Evolutionary conservation across 495 filamentous ascomycete genomes (phyloP), one percentile per base, ranked within the genome.

Genomic region (Paragyromitra xinjiangensis): DNA sequence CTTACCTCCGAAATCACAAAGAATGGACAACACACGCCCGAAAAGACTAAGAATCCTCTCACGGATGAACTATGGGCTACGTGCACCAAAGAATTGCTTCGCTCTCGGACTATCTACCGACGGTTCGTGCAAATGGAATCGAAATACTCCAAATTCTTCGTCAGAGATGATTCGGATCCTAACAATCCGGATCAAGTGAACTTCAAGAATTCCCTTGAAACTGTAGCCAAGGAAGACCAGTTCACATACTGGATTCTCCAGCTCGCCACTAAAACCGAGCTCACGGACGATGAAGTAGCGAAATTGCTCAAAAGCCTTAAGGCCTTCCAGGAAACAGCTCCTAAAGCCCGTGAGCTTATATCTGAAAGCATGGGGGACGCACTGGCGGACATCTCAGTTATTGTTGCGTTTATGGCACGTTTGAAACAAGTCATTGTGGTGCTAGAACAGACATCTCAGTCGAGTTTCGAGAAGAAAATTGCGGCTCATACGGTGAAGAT

Each of bases 351-450:
- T 8, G 71, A 63, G 42, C 53, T 69, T 22, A 78, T 78, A 51
- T 75, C 69, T 4, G 71, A 78, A 26, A 40, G 64, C 26, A 45
- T 78, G 62, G 75, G 75, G 9, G 71, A 73, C 8, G 75, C 75
- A 8, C 42, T 78, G 42, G 75, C 51, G 19, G 72, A 75, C 53
- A 67, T 78, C 39, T 24, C 75, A 24, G 72, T 78, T 12, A 44
- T 76, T 44, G 53, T 59, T n/a, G 61, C 29, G 6, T 75, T 78
- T 24, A 78, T 78, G 75, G 62, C 40, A 0, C 42, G 70, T 45
- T 42, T 75, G 12, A 45, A 55, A 26, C n/a, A 45, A 6, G 42
- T 76, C 0, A 67, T 75, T 56, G 16, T 39, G 16, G 50, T 76
- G 26, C 62, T 62, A 34, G 44, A 42, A 39, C 51, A 68, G 12